Evolutionary conservation across 805 yeast genomes (phyloP), one percentile per base, ranked within the genome.

Genomic region (Saturnispora kantuleensis): DNA sequence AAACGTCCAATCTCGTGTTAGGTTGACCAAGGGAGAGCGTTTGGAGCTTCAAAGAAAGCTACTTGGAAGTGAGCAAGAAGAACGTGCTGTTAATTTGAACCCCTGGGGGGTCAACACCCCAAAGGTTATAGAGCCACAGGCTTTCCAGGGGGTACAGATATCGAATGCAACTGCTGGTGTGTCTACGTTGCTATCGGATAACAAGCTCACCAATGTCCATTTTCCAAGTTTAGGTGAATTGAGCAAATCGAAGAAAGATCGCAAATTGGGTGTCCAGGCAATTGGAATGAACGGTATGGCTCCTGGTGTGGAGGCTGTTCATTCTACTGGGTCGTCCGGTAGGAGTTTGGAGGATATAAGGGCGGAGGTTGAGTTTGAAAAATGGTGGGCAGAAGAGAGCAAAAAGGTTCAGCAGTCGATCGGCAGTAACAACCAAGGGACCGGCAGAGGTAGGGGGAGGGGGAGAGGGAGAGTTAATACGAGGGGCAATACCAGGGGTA

Each of bases 311-410:
- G 30, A 30, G 15, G 10, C 8, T 28, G 16, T 11, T 13, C 3
- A 18, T 6, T 18, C 15, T 21, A 11, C 9, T 8, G 11, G 16
- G 10, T n/a, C 30, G 6, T 28, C 35, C 29, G 35, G 17, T 9
- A 30, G 35, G 26, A 45, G 84, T 1, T 60, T 84, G 36, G 79
- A 75, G 38, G 95, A 88, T 47, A 73, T 83, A 38, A 81, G 80
- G 56, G 81, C 80, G 51, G 96, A 88, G 50, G 85, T 84, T 55
- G 87, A 81, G 56, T 88, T 88, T 66, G 88, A 81, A 28, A 72
- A 66, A 48, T 88, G 96, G 96, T 88, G 95, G 89, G 82, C 76
- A 32, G 78, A 76, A 51, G 96, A 88, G 56, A 71, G 86, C 44
- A 68, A 68, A n/a, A 68, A 73, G 42, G 82, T 81, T 7, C 90